Base-by-base conservation (phyloP, 805 yeast genomes). In the Teunomyces cretensis region DNA sequence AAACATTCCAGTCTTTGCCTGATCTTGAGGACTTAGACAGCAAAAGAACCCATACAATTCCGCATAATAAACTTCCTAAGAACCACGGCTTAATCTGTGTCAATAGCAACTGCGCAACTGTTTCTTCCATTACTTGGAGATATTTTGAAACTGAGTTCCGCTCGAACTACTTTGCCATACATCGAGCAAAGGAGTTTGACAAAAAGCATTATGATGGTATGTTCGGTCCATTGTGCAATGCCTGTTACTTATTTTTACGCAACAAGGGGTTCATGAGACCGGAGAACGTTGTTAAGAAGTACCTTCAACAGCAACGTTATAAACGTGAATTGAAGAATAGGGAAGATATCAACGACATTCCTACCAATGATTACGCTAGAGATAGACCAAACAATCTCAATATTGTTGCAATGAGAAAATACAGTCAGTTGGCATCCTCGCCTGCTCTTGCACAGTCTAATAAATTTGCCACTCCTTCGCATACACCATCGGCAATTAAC, bases 211-310 rank as follows among this genome's bases (percentile, higher is more conserved):
- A 69, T 48, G 74, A 72, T 40, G 77, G 76, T 6, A 72, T 72
- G 77, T 69, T 67, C 53, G 77, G 77, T 3, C 76, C 76, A 0
- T 56, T 72, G 48, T 72, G 77, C 53, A 72, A 72, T 49, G 77
- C 77, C 11, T 72, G 77, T 52, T 72, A 65, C 54, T 53, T 72
- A 19, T 72, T 72, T 46, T 63, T 70, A 42, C 60, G 75, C 42
- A 70, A 77, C 61, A 81, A 82, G 56, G 95, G 96, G 11, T 90
- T 86, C 80, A 91, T 91, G 76, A 62, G 77, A 48, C 77, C 77
- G 5, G 74, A 67, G 47, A 68, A 67, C 9, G 76, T 72, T 13
- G 77, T 72, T 7, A 70, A 69, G 49, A 72, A 72, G 53, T 72
- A 72, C 52, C 58, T 67, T 44, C 74, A 72, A 49, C 77, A 72